phyloP scores from a whole-genome alignment of 108 stramenopile genomes.

The Skeletonema grethae region DNA sequence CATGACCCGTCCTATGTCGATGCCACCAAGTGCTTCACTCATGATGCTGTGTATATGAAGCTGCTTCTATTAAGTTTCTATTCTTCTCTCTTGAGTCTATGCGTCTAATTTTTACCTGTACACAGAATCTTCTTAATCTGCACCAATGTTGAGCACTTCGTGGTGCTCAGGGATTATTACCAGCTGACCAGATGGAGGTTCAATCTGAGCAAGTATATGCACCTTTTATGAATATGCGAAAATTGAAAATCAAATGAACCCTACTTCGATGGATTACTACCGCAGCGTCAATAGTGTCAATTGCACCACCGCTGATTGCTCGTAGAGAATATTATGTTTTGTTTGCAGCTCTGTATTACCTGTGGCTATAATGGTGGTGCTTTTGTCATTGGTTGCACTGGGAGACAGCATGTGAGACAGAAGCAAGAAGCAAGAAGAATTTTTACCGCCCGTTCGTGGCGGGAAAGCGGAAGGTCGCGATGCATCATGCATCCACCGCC shows the following conservation, averaged over 20 bases:
- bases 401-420: no score
- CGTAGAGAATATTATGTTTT: not conserved
- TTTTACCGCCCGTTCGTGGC: no score
- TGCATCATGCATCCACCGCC: no score
- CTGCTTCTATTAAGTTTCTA: not conserved
- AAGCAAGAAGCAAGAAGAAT: no score
- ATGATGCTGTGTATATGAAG: not conserved
- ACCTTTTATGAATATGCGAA: not conserved
- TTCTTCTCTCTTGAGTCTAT: not conserved
- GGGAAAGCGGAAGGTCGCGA: no score
- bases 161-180: not conserved
- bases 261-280: no score
- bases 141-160: not conserved
- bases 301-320: no score
- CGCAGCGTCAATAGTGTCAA: no score
- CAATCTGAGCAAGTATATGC: not conserved
- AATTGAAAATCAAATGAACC: not conserved
- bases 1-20: conserved; percentile 73
- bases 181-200: not conserved
- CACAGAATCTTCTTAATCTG: not conserved
- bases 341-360: no score
- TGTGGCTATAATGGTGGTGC: no score
- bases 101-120: not conserved
- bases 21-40: conserved; percentile 29
- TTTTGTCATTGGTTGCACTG: not conserved